These are phyloP conservation scores for Vitis amurensis DNA, from an alignment of 164 flowering plant genomes.

Conservation along the genomic window DNA sequence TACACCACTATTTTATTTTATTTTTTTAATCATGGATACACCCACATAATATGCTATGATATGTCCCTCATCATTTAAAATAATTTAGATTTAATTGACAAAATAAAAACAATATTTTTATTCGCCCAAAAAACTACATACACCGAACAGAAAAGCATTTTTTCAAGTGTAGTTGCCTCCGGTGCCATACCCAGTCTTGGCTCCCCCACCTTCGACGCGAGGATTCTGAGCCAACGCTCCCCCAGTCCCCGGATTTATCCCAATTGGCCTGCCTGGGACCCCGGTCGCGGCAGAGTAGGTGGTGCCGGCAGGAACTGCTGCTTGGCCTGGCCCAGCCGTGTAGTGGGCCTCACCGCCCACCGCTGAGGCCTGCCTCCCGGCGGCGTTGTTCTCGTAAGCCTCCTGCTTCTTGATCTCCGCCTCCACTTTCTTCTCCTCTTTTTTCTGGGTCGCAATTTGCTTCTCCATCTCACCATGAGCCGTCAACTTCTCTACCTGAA, in stretches of 20 bases:
- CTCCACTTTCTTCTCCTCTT: constrained; percentile 14
- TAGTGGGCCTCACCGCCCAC: too few species aligned
- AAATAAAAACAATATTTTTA: too few species aligned
- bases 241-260: constrained; percentile 31
- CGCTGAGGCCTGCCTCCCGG: not conserved
- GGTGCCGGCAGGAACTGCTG: not conserved
- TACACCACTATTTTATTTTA: too few species aligned
- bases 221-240: constrained; percentile 33
- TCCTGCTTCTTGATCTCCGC: constrained; percentile 24
- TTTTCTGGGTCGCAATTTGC: constrained; percentile 18
- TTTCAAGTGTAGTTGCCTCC: constrained; percentile 29
- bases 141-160: not conserved
- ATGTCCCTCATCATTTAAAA: too few species aligned
- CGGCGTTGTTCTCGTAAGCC: constrained; percentile 14
- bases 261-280: constrained; percentile 26
- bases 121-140: too few species aligned
- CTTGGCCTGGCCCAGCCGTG: not conserved
- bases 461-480: constrained; percentile 16
- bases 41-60: too few species aligned
- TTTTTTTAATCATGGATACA: too few species aligned
- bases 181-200: constrained; percentile 19
- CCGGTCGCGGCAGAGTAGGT: constrained; percentile 42
- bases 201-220: constrained; percentile 8
- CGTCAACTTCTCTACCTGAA: constrained; percentile 16
- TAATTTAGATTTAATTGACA: too few species aligned